Conservation (phyloP, 2,329 filamentous ascomycete genomes). For the Sordariomycetes sp. region DNA sequence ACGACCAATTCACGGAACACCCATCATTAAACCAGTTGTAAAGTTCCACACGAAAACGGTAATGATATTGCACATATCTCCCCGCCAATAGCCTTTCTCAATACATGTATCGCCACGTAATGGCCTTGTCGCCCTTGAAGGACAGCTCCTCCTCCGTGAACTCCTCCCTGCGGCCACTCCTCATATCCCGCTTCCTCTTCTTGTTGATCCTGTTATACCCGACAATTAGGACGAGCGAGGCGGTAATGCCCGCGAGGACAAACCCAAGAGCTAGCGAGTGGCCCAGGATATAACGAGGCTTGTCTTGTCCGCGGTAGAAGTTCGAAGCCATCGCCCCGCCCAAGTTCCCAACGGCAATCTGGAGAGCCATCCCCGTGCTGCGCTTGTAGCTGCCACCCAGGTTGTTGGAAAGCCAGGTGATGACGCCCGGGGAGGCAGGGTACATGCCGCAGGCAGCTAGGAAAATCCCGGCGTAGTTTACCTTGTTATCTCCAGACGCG, state of each 20-base stretch:
- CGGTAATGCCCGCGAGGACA: constrained; percentile 29
- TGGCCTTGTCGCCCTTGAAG: constrained; percentile 46
- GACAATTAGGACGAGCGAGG: constrained; percentile 17
- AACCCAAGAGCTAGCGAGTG: constrained; percentile 40
- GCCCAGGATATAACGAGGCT: constrained; percentile 36
- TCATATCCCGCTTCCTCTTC: constrained; percentile 28
- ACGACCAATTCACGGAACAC: too few species aligned
- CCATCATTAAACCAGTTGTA: too few species aligned
- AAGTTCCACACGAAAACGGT: too few species aligned
- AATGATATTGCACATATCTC: too few species aligned
- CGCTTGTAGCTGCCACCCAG: constrained; percentile 44
- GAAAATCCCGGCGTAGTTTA: constrained; percentile 39
- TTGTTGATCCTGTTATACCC: constrained; percentile 49
- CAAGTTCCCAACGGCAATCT: constrained; percentile 50
- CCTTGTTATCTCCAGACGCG: constrained; percentile 18
- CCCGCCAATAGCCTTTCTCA: constrained; percentile 9
- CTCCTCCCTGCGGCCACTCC: constrained; percentile 20
- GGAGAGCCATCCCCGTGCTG: constrained; percentile 44
- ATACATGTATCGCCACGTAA: constrained; percentile 53
- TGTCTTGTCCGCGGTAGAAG: constrained; percentile 49
- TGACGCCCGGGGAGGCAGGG: constrained; percentile 42
- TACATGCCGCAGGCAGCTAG: constrained; percentile 36
- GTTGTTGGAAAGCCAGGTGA: constrained; percentile 51
- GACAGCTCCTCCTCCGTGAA: constrained; percentile 39
- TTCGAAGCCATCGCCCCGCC: constrained; percentile 58